These are phyloP conservation scores for Penicillium sumatraense DNA, from an alignment of 2,329 filamentous ascomycete genomes.

Conservation along the genomic window DNA sequence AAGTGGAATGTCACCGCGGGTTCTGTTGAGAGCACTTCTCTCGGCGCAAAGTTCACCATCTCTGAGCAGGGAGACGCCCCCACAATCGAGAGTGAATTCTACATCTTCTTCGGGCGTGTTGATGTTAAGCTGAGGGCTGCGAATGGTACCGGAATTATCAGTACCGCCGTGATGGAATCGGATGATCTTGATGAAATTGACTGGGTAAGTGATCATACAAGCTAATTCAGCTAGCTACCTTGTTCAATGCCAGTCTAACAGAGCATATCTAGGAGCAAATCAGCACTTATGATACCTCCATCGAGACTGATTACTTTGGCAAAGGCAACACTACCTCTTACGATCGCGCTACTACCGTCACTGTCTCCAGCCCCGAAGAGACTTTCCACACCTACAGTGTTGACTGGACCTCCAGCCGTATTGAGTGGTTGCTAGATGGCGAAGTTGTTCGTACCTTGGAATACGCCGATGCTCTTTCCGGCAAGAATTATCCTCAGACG, in stretches of 20 bases:
- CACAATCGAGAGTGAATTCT: slow-evolving; percentile 85
- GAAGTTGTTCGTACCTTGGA: slow-evolving; percentile 64
- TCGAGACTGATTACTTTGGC: slow-evolving; percentile 93
- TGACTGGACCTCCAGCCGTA: slow-evolving; percentile 68
- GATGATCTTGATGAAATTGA: slow-evolving; percentile 95
- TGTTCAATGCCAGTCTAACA: background rate
- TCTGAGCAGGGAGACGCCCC: slow-evolving; percentile 78
- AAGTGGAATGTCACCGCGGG: slow-evolving; percentile 71
- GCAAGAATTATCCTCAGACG: slow-evolving; percentile 70
- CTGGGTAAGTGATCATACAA: slow-evolving; percentile 72
- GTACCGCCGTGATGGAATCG: slow-evolving; percentile 85
- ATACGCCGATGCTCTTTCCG: slow-evolving; percentile 62
- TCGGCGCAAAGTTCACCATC: slow-evolving; percentile 84
- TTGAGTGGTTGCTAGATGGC: slow-evolving; percentile 70
- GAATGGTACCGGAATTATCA: slow-evolving; percentile 87
- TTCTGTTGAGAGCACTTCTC: slow-evolving; percentile 64
- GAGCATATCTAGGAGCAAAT: slow-evolving; percentile 36
- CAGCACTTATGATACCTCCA: slow-evolving; percentile 40
- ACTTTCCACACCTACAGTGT: slow-evolving; percentile 55
- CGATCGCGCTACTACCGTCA: slow-evolving; percentile 81
- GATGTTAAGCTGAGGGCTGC: slow-evolving; percentile 85
- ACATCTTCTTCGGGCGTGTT: slow-evolving; percentile 97
- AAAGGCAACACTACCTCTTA: slow-evolving; percentile 81
- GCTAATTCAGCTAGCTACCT: background rate
- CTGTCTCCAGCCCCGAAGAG: slow-evolving; percentile 61